These are phyloP conservation scores for Erigeron philadelphicus DNA, from an alignment of 140 eudicot genomes.

Conservation along the genomic window DNA sequence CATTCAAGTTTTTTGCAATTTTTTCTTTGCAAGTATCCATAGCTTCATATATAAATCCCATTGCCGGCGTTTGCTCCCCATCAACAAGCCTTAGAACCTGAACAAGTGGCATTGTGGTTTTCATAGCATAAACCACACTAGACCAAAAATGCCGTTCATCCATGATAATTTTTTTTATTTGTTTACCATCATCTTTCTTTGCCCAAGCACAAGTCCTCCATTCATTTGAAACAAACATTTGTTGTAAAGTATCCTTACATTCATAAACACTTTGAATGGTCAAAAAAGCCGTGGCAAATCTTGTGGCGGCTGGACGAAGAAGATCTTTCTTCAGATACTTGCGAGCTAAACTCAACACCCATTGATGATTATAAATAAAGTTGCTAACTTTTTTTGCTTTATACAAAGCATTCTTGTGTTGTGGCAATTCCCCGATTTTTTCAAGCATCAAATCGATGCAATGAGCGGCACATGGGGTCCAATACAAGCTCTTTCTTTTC, in stretches of 20 bases:
- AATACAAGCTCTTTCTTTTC: not conserved
- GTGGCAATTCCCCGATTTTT: constrained; percentile 2
- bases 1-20: constrained; percentile 1
- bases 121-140: not conserved
- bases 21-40: constrained; percentile 10
- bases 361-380: constrained; percentile 7
- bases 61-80: constrained; percentile 9
- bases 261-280: constrained; percentile 8
- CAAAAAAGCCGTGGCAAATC: constrained; percentile 4
- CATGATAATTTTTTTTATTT: not conserved
- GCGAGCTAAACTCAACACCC: constrained; percentile 12
- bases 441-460: constrained; percentile 5
- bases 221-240: constrained; percentile 15
- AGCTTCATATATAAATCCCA: constrained; percentile 8
- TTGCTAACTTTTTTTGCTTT: constrained; percentile 15
- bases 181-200: constrained; percentile 13
- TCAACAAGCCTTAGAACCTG: constrained; percentile 2
- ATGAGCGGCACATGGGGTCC: constrained; percentile 8
- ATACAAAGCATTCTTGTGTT: not conserved
- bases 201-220: constrained; percentile 7
- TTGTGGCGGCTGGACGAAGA: not conserved
- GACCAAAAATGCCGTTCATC: constrained; percentile 6
- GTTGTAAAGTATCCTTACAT: not conserved
- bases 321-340: constrained; percentile 11
- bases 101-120: constrained; percentile 22